These are phyloP conservation scores for Pseudogymnoascus sp. DNA, from an alignment of 2,329 filamentous ascomycete species.

Conservation along the genomic window DNA sequence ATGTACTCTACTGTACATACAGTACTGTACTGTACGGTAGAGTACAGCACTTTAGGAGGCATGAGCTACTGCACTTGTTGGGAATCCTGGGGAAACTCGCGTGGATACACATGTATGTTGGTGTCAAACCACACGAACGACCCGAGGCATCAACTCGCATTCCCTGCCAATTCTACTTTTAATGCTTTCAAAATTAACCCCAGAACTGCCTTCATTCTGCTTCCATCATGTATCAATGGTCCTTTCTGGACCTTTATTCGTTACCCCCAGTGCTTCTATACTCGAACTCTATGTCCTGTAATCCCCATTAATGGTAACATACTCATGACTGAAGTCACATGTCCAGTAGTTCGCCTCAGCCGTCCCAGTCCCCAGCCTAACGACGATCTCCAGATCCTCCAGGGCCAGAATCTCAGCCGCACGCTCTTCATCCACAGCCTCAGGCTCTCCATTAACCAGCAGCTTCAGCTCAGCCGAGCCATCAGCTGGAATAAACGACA, in stretches of 20 bases:
- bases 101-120: neutral
- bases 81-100: neutral
- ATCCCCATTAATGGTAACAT: conserved; percentile 58
- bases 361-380: conserved; percentile 61
- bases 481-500: conserved; percentile 71
- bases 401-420: conserved; percentile 70
- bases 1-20: neutral
- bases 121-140: neutral
- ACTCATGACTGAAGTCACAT: conserved; percentile 82
- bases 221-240: neutral
- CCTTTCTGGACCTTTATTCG: neutral
- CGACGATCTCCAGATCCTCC: conserved; percentile 72
- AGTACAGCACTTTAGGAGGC: neutral
- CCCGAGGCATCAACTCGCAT: neutral
- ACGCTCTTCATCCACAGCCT: conserved; percentile 66
- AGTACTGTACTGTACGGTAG: neutral
- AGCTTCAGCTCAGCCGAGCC: conserved; percentile 71
- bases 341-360: conserved; percentile 72
- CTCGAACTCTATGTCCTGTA: conserved; percentile 47
- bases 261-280: neutral
- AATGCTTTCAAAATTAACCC: neutral
- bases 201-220: neutral
- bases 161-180: neutral
- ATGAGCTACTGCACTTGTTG: neutral
- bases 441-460: conserved; percentile 71